Evolutionary conservation across 768 basidiomycete species (phyloP).

Genomic region (Podaxis sp.): DNA sequence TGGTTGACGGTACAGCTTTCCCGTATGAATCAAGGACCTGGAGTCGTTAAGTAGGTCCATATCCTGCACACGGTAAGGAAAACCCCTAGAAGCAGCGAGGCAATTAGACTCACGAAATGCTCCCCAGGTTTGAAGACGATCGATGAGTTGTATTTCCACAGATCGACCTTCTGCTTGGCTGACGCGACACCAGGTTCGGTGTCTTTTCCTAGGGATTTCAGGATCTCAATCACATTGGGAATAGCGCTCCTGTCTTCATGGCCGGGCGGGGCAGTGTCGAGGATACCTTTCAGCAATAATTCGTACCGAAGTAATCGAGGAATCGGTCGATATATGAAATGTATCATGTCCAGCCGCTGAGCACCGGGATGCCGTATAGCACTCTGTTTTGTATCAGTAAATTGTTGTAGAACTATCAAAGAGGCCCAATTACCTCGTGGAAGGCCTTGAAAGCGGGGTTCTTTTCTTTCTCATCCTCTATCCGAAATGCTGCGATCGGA

Average conservation of each 20-base stretch:
- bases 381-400: constrained; percentile 24
- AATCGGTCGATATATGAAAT: constrained; percentile 89
- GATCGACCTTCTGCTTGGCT: constrained; percentile 84
- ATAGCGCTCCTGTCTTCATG: constrained; percentile 82
- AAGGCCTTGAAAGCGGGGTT: constrained; percentile 80
- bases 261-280: constrained; percentile 70
- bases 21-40: constrained; percentile 79
- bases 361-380: constrained; percentile 69
- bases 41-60: constrained; percentile 87
- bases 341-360: constrained; percentile 84
- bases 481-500: constrained; percentile 84
- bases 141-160: constrained; percentile 82
- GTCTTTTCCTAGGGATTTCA: constrained; percentile 82
- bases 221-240: constrained; percentile 85
- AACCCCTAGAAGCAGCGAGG: neutral
- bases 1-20: constrained; percentile 82
- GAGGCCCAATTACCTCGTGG: constrained; percentile 57
- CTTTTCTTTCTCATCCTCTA: constrained; percentile 83
- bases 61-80: constrained; percentile 41
- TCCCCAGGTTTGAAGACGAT: constrained; percentile 79
- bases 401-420: neutral
- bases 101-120: constrained; percentile 43
- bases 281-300: constrained; percentile 73
- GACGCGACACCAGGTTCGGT: constrained; percentile 84
- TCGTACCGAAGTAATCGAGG: constrained; percentile 87